Conservation (phyloP, 257 asterid species). For the Plantago elongata region DNA sequence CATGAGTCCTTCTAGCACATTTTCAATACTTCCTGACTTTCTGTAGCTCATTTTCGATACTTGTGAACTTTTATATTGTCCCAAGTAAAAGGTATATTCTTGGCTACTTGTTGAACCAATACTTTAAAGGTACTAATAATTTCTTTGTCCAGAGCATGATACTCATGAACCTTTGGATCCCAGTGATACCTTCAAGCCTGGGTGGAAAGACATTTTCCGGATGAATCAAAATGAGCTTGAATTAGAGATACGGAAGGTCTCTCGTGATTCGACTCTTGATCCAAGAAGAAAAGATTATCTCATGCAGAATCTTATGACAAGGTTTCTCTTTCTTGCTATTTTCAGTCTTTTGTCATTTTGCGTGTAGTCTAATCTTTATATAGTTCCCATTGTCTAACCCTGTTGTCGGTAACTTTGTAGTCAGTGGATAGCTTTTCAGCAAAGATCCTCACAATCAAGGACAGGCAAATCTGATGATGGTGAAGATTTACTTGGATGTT, state of each 20-base stretch:
- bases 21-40: not conserved
- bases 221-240: constrained; percentile 99
- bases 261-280: constrained; percentile 90
- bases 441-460: constrained; percentile 62
- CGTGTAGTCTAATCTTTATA: constrained; percentile 7
- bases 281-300: constrained; percentile 96
- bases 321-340: constrained; percentile 40
- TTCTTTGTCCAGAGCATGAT: constrained; percentile 44
- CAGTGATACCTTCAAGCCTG: constrained; percentile 87
- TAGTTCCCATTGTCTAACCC: constrained; percentile 17
- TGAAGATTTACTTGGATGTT: constrained; percentile 55
- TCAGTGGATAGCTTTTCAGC: constrained; percentile 97
- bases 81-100: constrained; percentile 9
- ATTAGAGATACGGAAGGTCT: constrained; percentile 91
- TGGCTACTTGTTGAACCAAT: constrained; percentile 6
- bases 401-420: constrained; percentile 37
- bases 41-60: not conserved
- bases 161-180: constrained; percentile 68
- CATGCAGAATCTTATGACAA: constrained; percentile 91
- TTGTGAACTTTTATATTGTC: constrained; percentile 7
- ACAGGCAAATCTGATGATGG: constrained; percentile 42
- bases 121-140: constrained; percentile 9
- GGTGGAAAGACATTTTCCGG: constrained; percentile 94
- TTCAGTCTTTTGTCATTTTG: not conserved
- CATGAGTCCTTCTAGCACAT: constrained; percentile 8